A percentile compares a stretch with the other conserved stretches of the same genome.
phyloP scores from a whole-genome alignment of 805 yeast species.

The Nakazawaea siamensis region DNA sequence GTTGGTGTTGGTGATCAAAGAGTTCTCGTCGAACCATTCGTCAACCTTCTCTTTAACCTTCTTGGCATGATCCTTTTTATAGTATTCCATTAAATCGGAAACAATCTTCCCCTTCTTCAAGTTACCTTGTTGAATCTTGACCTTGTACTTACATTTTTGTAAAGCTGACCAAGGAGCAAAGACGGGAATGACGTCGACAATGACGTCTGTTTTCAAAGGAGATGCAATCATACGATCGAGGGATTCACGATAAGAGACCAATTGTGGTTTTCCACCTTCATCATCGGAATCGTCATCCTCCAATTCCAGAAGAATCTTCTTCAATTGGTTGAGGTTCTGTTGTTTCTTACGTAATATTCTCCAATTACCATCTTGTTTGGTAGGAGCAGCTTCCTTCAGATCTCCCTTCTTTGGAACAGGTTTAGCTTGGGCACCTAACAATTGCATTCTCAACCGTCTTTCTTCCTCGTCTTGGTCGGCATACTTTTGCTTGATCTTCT shows the following conservation, averaged over 20 bases:
- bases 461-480: conserved; percentile 93
- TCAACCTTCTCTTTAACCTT: conserved; percentile 12
- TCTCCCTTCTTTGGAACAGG: conserved; percentile 53
- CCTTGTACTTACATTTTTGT: conserved; percentile 67
- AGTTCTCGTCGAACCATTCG: conserved; percentile 70
- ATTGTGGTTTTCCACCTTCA: conserved; percentile 15
- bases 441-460: conserved; percentile 62
- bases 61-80: conserved; percentile 17
- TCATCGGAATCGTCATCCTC: conserved; percentile 12
- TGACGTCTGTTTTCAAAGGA: conserved; percentile 40
- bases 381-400: neutral
- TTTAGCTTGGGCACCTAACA: conserved; percentile 69
- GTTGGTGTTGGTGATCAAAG: conserved; percentile 44
- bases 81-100: conserved; percentile 52
- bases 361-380: neutral
- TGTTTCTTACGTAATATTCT: conserved; percentile 15
- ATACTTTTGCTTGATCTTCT: conserved; percentile 76
- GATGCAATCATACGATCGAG: conserved; percentile 28
- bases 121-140: conserved; percentile 71
- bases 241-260: conserved; percentile 19
- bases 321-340: conserved; percentile 22
- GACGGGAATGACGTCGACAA: conserved; percentile 66
- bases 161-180: conserved; percentile 92
- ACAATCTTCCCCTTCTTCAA: conserved; percentile 86
- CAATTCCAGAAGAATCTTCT: conserved; percentile 22